Evolutionary conservation across 176 grass and related monocot species (phyloP).

Genomic region (Paspalum notatum): DNA sequence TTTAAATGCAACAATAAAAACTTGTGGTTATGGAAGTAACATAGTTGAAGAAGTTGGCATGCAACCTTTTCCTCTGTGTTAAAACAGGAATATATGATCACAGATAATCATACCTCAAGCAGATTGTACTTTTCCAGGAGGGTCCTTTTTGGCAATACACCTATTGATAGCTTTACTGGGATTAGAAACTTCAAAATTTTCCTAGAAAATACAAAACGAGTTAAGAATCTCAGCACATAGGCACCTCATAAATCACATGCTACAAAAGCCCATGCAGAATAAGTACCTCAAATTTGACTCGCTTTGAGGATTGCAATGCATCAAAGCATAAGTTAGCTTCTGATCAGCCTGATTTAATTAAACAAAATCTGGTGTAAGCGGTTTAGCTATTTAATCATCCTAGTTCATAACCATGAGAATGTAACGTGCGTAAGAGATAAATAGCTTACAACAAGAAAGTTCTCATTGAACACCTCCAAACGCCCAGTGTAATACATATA

Average conservation of each 20-base stretch:
- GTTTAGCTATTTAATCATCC: background rate
- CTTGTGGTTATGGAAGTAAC: background rate
- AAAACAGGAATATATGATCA: too few species aligned
- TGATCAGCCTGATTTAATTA: slow-evolving; percentile 77
- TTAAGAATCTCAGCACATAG: slow-evolving; percentile 31
- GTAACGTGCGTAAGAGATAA: background rate
- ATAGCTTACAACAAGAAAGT: slow-evolving; percentile 82
- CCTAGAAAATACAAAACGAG: slow-evolving; percentile 53
- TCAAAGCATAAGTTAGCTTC: slow-evolving; percentile 91
- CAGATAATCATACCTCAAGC: slow-evolving; percentile 58
- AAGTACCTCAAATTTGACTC: slow-evolving; percentile 84
- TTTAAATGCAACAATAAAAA: slow-evolving; percentile 27
- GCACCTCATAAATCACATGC: slow-evolving; percentile 1
- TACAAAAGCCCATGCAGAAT: slow-evolving; percentile 12
- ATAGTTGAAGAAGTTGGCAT: background rate
- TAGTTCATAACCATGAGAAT: slow-evolving; percentile 4
- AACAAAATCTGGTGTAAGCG: slow-evolving; percentile 45
- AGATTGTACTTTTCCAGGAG: slow-evolving; percentile 81
- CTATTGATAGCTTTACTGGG: slow-evolving; percentile 93
- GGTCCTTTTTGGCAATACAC: slow-evolving; percentile 70
- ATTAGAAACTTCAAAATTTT: slow-evolving; percentile 96
- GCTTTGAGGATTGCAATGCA: slow-evolving; percentile 67
- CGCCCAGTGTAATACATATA: slow-evolving; percentile 98
- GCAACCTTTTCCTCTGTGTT: background rate
- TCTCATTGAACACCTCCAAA: slow-evolving; percentile 95